Evolutionary conservation across 2,329 filamentous ascomycete species (phyloP).

Genomic region (Penicillium aurantiogriseum): DNA sequence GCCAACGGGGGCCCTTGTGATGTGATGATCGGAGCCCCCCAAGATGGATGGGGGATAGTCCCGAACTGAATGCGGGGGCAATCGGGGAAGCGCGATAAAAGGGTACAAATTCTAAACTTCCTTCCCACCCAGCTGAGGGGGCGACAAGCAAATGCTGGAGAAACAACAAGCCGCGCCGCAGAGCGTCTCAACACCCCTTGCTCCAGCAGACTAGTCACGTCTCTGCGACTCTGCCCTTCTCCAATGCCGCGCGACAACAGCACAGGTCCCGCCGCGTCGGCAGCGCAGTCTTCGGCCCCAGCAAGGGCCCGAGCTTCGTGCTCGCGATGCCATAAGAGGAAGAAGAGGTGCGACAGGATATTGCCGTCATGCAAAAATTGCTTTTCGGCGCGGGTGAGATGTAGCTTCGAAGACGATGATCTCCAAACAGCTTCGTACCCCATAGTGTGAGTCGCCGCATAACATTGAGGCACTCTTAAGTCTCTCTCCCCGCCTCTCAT

Average conservation of each 20-base stretch:
- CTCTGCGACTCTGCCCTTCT: background rate
- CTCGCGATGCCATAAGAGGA: conserved; percentile 44
- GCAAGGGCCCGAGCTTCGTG: conserved; percentile 35
- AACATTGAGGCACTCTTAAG: background rate
- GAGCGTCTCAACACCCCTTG: too few species aligned
- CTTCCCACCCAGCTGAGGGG: background rate
- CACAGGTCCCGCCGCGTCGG: background rate
- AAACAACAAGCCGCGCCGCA: too few species aligned
- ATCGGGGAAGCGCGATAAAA: background rate
- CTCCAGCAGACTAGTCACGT: background rate
- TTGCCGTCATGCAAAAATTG: conserved; percentile 45
- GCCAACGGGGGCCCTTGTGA: too few species aligned
- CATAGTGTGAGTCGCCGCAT: conserved; percentile 35
- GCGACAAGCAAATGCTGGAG: too few species aligned
- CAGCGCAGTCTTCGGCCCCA: background rate
- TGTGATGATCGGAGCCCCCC: too few species aligned
- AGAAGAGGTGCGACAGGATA: conserved; percentile 45
- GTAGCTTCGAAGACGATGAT: conserved; percentile 45
- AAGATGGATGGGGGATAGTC: too few species aligned
- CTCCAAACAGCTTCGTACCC: conserved; percentile 43
- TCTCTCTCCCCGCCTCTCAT: background rate
- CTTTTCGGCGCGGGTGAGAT: conserved; percentile 35
- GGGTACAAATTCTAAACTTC: background rate
- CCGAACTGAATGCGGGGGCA: background rate
- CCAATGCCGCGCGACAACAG: background rate